Base-by-base conservation (phyloP, 768 basidiomycete genomes). In the Austroboletus festivus region DNA sequence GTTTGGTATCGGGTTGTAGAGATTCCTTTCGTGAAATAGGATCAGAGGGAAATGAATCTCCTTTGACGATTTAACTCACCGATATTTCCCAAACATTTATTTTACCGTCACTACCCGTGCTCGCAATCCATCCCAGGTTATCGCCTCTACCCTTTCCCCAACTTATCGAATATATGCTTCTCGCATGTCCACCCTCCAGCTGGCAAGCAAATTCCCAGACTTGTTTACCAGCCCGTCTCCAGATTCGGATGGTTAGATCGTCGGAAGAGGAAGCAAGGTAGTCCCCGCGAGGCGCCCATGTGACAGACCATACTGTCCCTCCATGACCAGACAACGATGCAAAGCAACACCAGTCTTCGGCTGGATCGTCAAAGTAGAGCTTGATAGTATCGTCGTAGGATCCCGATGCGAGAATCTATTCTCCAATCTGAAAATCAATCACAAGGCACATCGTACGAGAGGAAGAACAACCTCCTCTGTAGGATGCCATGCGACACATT, bases 321-420 rank as follows among this genome's bases (percentile, higher is more conserved):
- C 72, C 59, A 59, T 96, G 93, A 9, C 89, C 90, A 0, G 77
- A 76, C 3, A 97, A 75, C 1, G 93, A 94, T 49, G 81, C 66
- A 54, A 93, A 87, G 60, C 85, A 86, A 58, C 80, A 89, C 93
- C 96, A 98, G 65, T 99, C 96, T 52, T 95, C 91, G 22, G 82
- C 81, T 0, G 92, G 92, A 63, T 97, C 94, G 59, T 98, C 93
- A 46, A 89, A 70, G 68, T 94, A 93, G 23, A 99, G 80, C 52
- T 90, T 92, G 65, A 99, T 87, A 2, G 89, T 92, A 57, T 97
- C 94, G 62, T 99, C 96, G 70, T 98, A 99, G 0, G 95, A 97
- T 4, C 83, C 90, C 2, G 95, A 97, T 22, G 95, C 95, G 46
- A 99, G 83, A 53, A 97, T 91, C 89, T 95, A 68, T 60, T 51